Evolutionary conservation across 2,329 filamentous ascomycete species (phyloP).

Genomic region (Aspergillus phoenicis): DNA sequence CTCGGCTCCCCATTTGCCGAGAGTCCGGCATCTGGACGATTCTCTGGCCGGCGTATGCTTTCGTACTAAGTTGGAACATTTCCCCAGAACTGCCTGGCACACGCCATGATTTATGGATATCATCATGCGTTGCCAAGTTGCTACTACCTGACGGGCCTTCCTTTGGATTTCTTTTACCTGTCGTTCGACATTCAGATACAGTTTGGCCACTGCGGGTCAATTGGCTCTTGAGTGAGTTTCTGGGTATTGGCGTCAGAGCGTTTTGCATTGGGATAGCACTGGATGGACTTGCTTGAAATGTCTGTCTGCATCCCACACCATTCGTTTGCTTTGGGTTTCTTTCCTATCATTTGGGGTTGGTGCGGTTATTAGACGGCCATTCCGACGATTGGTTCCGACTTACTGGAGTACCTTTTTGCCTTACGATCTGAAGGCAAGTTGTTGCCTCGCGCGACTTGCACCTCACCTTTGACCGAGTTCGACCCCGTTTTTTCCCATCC

Average conservation of each 20-base stretch:
- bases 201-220: conserved; percentile 6
- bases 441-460: not conserved
- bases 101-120: conserved; percentile 20
- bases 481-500: conserved; percentile 11
- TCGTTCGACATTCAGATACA: not conserved
- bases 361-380: conserved; percentile 7
- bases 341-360: conserved; percentile 1
- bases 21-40: conserved; percentile 37
- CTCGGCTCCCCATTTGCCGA: conserved; percentile 41
- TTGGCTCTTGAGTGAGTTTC: conserved; percentile 1
- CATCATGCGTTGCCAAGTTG: conserved; percentile 7
- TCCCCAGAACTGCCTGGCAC: not conserved
- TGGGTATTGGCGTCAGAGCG: conserved; percentile 2
- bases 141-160: conserved; percentile 1
- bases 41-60: conserved; percentile 48
- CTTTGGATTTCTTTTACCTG: not conserved
- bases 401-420: not conserved
- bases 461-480: conserved; percentile 5
- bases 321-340: conserved; percentile 18
- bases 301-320: conserved; percentile 17
- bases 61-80: conserved; percentile 36
- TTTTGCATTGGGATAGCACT: conserved; percentile 10
- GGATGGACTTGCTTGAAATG: not conserved
- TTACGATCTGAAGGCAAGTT: not conserved
- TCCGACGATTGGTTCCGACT: conserved; percentile 11